Conservation (phyloP, 352 stramenopile genomes). For the Globisporangium mamillatum region DNA sequence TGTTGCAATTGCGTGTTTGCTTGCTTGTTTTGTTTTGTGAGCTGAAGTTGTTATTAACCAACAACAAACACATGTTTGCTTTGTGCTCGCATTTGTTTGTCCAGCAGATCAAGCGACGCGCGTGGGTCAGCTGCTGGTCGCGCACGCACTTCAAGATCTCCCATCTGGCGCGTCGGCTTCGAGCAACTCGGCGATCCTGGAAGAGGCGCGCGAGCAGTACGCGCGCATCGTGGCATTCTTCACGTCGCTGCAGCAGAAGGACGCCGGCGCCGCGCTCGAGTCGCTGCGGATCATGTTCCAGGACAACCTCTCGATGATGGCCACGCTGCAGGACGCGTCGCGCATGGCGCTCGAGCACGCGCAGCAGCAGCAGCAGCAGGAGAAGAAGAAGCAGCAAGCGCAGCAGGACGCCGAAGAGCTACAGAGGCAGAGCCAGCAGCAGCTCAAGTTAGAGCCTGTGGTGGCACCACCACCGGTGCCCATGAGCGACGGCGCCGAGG, state of each 20-base stretch:
- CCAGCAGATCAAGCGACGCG: constrained; percentile 45
- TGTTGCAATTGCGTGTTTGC: not conserved
- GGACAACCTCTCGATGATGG: constrained; percentile 30
- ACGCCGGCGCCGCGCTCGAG: constrained; percentile 33
- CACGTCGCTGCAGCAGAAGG: constrained; percentile 33
- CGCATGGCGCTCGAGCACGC: constrained; percentile 17
- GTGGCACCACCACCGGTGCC: not conserved
- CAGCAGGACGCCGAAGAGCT: constrained; percentile 1
- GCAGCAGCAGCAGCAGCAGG: not conserved
- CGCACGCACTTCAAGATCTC: constrained; percentile 34
- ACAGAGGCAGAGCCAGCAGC: not conserved
- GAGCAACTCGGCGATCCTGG: constrained; percentile 49
- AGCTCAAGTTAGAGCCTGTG: constrained; percentile 13
- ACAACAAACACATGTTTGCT: constrained; percentile 4
- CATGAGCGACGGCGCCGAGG: not conserved
- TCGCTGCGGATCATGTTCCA: constrained; percentile 43
- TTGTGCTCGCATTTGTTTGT: not conserved
- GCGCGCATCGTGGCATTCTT: constrained; percentile 32
- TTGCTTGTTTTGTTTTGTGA: not conserved
- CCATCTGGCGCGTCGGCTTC: constrained; percentile 27
- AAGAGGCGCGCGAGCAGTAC: constrained; percentile 49
- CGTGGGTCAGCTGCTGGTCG: constrained; percentile 55
- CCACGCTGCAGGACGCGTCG: constrained; percentile 46
- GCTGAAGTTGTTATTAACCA: not conserved
- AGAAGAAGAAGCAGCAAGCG: not conserved